A percentile compares a stretch with the other conserved stretches of the same genome.
These are phyloP conservation scores for Strombidium stylifer DNA, from an alignment of 73 alveolate genomes.

Conservation along the genomic window DNA sequence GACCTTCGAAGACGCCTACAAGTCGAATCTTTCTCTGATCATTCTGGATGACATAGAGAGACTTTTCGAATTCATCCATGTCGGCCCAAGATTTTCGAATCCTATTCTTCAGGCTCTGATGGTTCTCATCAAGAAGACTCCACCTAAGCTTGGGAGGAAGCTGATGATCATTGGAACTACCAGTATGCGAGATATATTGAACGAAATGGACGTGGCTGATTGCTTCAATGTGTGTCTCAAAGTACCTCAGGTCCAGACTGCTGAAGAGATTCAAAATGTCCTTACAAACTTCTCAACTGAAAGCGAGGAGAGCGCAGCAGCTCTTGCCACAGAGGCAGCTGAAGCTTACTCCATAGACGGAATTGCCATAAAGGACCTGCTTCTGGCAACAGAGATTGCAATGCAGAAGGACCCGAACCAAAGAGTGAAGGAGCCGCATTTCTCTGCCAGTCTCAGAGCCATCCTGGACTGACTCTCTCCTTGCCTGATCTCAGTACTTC, in stretches of 20 bases:
- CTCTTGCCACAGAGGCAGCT: too few relatives aligned
- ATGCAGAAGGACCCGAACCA: too few relatives aligned
- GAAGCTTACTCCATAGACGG: too few relatives aligned
- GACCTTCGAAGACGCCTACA: conserved; percentile 99
- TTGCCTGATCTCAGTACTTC: too few relatives aligned
- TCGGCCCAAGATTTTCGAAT: conserved; percentile 98
- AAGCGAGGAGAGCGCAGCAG: background rate
- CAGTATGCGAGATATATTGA: conserved; percentile 73
- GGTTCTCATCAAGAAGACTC: conserved; percentile 94
- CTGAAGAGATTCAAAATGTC: background rate
- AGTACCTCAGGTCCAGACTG: conserved; percentile 5
- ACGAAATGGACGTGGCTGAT: conserved; percentile 90
- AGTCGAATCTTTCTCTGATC: conserved; percentile 90
- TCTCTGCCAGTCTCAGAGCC: too few relatives aligned
- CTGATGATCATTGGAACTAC: conserved; percentile 98
- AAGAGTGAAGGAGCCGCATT: too few relatives aligned
- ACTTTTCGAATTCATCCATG: conserved; percentile 96
- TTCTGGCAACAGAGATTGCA: conserved; percentile 47
- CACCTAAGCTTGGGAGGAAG: conserved; percentile 96
- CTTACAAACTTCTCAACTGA: background rate
- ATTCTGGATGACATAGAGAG: conserved; percentile 99
- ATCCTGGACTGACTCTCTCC: too few relatives aligned
- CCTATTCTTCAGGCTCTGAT: conserved; percentile 93
- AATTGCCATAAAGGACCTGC: conserved; percentile 40
- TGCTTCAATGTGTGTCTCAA: conserved; percentile 61